Evolutionary conservation across 768 basidiomycete species (phyloP), one percentile per base, ranked within the genome.

Genomic region (Chlorophyllum brunneum): DNA sequence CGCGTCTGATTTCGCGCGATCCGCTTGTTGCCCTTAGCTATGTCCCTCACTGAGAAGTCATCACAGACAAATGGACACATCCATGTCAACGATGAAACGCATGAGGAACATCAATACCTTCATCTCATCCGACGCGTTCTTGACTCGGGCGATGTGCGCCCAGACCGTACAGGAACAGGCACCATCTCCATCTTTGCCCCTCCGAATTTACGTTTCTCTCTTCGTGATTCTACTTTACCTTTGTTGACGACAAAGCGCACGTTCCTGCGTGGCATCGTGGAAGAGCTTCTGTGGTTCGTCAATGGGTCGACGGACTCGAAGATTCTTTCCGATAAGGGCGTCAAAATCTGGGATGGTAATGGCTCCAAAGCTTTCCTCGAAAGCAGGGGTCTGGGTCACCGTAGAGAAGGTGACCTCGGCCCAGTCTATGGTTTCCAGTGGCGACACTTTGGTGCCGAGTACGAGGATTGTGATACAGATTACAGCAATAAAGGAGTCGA

Each of bases 291-390:
- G 5, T 99, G 95, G 95, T 99, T 99, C 62, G 70, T 97, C 13
- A 73, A 75, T 31, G 95, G 95, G 1, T 78, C 75, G 6, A 98
- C 95, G 0, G 92, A 97, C 69, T 82, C 89, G 0, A 83, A 72
- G 4, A 58, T 85, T 0, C 78, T 99, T 34, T 81, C 84, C 1
- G 75, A 78, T 26, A 90, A 90, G 64, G 93, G 92, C 46, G 80
- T 98, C 56, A 89, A 90, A 66, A 98, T 99, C 60, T 99, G 97
- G 97, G 94, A 98, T 64, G 94, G 95, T 0, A 98, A 99, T 58
- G 95, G 92, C 6, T 87, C 87, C 2, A 81, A 86, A 56, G 87
- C 82, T 58, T 98, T 95, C 62, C 70, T 98, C 24, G 90, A 93
- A 63, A 78, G 79, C 52, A 75, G 91, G 16, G 95, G 97, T 2